A percentile compares a stretch with the other conserved stretches of the same genome.
Evolutionary conservation across 257 asterid genomes (phyloP).

Genomic region (Lavandula angustifolia): DNA sequence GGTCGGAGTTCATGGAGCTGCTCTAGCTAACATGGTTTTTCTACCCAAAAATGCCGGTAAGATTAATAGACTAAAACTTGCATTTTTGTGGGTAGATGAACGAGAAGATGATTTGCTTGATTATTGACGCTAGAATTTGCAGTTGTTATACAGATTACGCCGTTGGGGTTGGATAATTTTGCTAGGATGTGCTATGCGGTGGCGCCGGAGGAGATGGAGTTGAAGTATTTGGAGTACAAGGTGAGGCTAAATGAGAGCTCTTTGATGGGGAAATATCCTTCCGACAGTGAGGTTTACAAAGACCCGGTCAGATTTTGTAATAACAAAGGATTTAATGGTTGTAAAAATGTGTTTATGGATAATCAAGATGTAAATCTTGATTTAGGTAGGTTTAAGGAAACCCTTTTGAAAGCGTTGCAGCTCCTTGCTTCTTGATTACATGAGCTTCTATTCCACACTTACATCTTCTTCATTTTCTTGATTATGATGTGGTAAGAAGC

Average conservation of each 20-base stretch:
- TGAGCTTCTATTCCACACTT: neutral
- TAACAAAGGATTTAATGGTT: neutral
- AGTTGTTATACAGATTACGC: constrained; percentile 51
- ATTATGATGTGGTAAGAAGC: too few species aligned
- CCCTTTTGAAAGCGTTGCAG: neutral
- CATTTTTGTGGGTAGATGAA: too few species aligned
- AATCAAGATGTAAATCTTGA: constrained; percentile 31
- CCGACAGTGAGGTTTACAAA: neutral
- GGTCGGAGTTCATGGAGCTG: neutral
- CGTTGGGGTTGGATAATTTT: constrained; percentile 35
- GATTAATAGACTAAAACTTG: neutral
- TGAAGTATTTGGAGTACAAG: constrained; percentile 52
- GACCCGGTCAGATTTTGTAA: neutral
- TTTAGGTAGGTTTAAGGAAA: neutral
- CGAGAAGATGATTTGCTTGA: too few species aligned
- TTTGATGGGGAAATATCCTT: constrained; percentile 28
- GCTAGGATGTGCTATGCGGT: constrained; percentile 34
- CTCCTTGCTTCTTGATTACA: neutral
- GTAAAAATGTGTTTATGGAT: constrained; percentile 27
- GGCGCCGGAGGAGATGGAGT: constrained; percentile 42
- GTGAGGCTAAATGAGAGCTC: constrained; percentile 57
- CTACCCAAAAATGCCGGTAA: neutral
- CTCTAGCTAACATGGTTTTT: neutral
- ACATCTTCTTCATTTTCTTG: neutral
- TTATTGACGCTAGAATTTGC: neutral